Conservation (phyloP, 495 filamentous ascomycete genomes). For the Poronia punctata region DNA sequence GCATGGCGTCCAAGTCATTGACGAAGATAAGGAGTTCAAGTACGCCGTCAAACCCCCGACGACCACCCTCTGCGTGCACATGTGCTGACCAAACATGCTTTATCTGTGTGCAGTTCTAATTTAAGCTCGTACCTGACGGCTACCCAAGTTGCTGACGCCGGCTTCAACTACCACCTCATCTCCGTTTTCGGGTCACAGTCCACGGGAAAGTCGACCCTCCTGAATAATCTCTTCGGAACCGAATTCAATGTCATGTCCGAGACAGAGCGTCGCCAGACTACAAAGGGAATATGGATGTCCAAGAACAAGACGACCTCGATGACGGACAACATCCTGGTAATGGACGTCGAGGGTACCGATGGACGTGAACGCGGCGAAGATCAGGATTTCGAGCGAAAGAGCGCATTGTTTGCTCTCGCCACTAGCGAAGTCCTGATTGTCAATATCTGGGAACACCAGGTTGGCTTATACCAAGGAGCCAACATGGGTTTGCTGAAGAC, state of each 20-base stretch:
- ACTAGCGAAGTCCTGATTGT: conserved; percentile 98
- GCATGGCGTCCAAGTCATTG: conserved; percentile 93
- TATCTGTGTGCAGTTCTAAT: conserved; percentile 54
- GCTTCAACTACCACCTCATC: conserved; percentile 98
- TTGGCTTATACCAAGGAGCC: conserved; percentile 93
- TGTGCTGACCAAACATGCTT: conserved; percentile 7
- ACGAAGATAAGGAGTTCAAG: conserved; percentile 96
- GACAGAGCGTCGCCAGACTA: conserved; percentile 82
- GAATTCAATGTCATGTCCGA: conserved; percentile 97
- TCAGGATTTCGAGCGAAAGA: conserved; percentile 98
- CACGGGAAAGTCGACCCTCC: conserved; percentile 93
- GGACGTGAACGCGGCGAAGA: conserved; percentile 94
- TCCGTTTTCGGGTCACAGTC: conserved; percentile 98
- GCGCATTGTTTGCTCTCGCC: conserved; percentile 90
- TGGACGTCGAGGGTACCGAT: conserved; percentile 98
- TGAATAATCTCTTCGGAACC: conserved; percentile 94
- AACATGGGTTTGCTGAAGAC: conserved; percentile 99
- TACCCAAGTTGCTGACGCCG: conserved; percentile 72
- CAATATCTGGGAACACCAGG: conserved; percentile 99
- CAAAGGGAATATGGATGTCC: conserved; percentile 98
- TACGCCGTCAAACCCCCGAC: conserved; percentile 37
- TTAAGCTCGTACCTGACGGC: conserved; percentile 72
- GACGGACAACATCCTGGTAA: conserved; percentile 97
- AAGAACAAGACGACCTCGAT: conserved; percentile 78
- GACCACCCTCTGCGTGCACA: conserved; percentile 10